A percentile compares a stretch with the other conserved stretches of the same genome.
Conservation (phyloP, 2,329 filamentous ascomycete species). For the Scleromitrula shiraiana region DNA sequence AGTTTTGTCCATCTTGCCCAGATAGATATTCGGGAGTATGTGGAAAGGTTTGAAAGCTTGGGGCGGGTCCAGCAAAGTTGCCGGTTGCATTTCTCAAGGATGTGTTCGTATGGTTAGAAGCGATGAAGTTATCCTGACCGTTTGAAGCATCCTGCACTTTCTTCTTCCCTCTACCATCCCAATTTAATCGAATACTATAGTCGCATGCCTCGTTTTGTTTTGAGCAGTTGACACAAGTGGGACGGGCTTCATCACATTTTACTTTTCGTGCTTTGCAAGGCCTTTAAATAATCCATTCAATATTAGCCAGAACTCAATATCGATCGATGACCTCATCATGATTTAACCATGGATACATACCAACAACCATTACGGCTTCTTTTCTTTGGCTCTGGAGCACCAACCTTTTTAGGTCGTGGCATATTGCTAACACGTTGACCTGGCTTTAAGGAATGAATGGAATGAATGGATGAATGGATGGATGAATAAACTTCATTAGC, state of each 20-base stretch:
- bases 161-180: conserved; percentile 64
- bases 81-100: neutral
- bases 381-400: conserved; percentile 56
- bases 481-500: neutral
- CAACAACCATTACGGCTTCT: conserved; percentile 63
- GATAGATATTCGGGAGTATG: neutral
- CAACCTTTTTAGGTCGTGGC: conserved; percentile 59
- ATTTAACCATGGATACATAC: too few species aligned
- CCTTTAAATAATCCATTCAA: conserved; percentile 33
- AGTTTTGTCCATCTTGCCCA: neutral
- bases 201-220: conserved; percentile 67
- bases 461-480: too few species aligned
- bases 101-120: neutral
- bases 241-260: conserved; percentile 75
- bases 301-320: too few species aligned
- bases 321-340: too few species aligned
- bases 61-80: neutral
- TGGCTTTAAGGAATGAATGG: too few species aligned
- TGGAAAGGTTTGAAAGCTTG: neutral
- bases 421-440: conserved; percentile 35
- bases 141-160: conserved; percentile 33
- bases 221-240: conserved; percentile 63
- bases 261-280: conserved; percentile 73
- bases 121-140: conserved; percentile 14
- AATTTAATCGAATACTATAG: conserved; percentile 74